Evolutionary conservation across 164 flowering plant species (phyloP).

Genomic region (Annona cherimola): DNA sequence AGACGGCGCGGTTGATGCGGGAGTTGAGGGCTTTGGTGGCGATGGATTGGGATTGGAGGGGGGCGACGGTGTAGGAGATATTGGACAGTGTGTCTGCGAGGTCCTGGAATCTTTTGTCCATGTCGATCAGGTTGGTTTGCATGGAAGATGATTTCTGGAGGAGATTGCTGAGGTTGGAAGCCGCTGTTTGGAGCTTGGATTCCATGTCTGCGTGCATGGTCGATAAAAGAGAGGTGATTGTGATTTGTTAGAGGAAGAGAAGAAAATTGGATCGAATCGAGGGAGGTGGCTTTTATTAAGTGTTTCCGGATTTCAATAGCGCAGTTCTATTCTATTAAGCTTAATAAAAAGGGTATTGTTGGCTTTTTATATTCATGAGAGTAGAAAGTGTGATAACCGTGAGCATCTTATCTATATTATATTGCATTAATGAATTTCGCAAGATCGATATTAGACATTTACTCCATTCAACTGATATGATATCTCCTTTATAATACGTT

Average conservation of each 20-base stretch:
- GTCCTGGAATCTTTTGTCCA: constrained; percentile 34
- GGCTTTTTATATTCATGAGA: too few species aligned
- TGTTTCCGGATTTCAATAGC: too few species aligned
- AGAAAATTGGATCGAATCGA: background rate
- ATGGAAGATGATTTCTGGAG: constrained; percentile 28
- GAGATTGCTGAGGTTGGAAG: constrained; percentile 39
- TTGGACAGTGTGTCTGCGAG: constrained; percentile 28
- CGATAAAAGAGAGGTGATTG: constrained; percentile 1
- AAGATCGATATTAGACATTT: too few species aligned
- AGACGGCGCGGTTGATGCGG: constrained; percentile 56
- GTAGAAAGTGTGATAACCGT: too few species aligned
- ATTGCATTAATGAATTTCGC: too few species aligned
- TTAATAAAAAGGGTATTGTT: too few species aligned
- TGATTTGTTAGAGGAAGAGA: constrained; percentile 1
- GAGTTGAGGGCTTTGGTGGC: constrained; percentile 58
- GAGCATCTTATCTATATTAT: too few species aligned
- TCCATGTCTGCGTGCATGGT: constrained; percentile 22
- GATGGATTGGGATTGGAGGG: constrained; percentile 53
- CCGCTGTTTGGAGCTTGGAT: constrained; percentile 34
- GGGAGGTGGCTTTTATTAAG: too few species aligned
- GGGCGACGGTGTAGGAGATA: constrained; percentile 41
- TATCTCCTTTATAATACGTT: too few species aligned
- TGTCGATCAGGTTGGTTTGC: constrained; percentile 29
- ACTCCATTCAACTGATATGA: too few species aligned
- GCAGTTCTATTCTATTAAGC: too few species aligned